These are phyloP conservation scores for Xylaria hypoxylon DNA, from an alignment of 2,329 filamentous ascomycete genomes.

Conservation along the genomic window DNA sequence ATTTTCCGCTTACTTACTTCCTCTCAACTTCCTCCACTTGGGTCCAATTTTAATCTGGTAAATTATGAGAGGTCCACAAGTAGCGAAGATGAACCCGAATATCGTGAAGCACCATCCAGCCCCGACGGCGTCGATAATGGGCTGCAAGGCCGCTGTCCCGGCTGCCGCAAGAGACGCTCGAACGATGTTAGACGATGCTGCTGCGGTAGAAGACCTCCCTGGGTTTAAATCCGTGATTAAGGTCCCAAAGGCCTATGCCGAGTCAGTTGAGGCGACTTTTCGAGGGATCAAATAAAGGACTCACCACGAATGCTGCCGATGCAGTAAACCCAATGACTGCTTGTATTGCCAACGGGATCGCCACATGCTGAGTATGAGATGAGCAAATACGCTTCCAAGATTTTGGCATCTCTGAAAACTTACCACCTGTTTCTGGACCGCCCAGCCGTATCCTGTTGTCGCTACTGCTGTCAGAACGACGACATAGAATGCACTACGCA, in stretches of 20 bases:
- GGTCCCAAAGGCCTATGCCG: conserved; percentile 33
- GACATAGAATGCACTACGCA: conserved; percentile 32
- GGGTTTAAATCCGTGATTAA: conserved; percentile 41
- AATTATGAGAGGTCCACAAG: conserved; percentile 38
- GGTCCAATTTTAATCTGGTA: conserved; percentile 33
- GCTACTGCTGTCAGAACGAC: conserved; percentile 11
- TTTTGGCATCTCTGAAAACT: neutral
- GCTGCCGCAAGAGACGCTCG: conserved; percentile 40
- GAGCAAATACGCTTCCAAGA: neutral
- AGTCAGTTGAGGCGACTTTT: neutral
- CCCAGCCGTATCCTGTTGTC: conserved; percentile 38
- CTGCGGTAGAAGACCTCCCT: conserved; percentile 40
- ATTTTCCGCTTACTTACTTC: neutral
- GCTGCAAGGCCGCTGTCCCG: conserved; percentile 36
- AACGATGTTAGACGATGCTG: conserved; percentile 44
- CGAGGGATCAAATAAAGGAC: neutral
- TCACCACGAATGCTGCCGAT: conserved; percentile 38
- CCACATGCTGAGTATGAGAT: conserved; percentile 26
- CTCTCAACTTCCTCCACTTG: conserved; percentile 33
- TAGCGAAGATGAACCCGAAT: conserved; percentile 36
- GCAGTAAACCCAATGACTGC: conserved; percentile 33
- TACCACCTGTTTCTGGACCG: conserved; percentile 33
- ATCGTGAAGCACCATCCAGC: conserved; percentile 45
- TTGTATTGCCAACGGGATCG: conserved; percentile 32
- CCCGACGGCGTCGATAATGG: conserved; percentile 40